These are phyloP conservation scores for Bryopsis sp. DNA, from an alignment of 139 green algal genomes.

Conservation along the genomic window DNA sequence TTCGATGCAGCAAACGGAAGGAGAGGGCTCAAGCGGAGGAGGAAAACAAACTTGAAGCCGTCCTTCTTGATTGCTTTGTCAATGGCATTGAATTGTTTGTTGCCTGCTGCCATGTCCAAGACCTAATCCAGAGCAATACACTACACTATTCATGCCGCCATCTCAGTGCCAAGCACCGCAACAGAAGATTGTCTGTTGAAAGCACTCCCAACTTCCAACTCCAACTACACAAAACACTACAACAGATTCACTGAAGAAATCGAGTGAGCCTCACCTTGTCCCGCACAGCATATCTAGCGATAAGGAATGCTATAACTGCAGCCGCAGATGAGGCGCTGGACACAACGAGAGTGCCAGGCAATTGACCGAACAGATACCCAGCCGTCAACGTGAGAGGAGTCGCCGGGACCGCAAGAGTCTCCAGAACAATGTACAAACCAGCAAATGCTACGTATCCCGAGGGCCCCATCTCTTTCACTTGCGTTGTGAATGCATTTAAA, in stretches of 20 bases:
- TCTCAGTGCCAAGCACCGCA: too few relatives aligned
- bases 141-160: background rate
- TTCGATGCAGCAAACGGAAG: constrained; percentile 84
- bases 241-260: background rate
- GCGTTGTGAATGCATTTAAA: constrained; percentile 50
- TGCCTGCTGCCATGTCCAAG: constrained; percentile 24
- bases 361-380: constrained; percentile 74
- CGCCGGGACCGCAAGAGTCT: constrained; percentile 63
- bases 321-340: constrained; percentile 64
- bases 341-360: constrained; percentile 60
- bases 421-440: constrained; percentile 52
- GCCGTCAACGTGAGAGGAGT: constrained; percentile 87
- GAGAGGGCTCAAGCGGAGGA: constrained; percentile 85
- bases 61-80: constrained; percentile 81
- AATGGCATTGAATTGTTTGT: constrained; percentile 72
- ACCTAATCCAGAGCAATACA: constrained; percentile 17
- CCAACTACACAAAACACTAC: too few relatives aligned
- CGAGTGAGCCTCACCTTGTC: constrained; percentile 48
- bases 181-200: too few relatives aligned
- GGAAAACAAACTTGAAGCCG: constrained; percentile 84
- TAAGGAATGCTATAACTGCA: constrained; percentile 80
- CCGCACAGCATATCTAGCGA: constrained; percentile 77
- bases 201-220: too few relatives aligned
- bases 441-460: constrained; percentile 61
- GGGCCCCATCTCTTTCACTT: constrained; percentile 59